Conservation (phyloP, 345 rosid species). For the Citropsis articulata region DNA sequence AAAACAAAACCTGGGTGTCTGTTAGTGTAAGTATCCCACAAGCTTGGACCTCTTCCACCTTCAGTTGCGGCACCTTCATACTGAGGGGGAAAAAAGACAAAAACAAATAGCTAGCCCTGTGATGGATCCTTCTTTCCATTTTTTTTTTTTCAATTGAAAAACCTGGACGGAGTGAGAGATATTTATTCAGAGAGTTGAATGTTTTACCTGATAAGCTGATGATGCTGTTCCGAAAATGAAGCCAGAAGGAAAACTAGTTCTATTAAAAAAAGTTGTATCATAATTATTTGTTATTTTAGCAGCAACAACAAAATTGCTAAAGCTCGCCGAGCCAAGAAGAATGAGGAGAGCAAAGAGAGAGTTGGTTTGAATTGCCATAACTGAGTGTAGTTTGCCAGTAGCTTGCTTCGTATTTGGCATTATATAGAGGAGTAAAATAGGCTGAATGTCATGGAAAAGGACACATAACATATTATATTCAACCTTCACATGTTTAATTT, state of each 20-base stretch:
- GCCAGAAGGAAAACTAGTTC: slow-evolving; percentile 30
- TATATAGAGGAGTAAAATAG: background rate
- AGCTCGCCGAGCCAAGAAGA: background rate
- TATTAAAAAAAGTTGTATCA: slow-evolving; percentile 12
- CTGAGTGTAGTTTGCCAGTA: background rate
- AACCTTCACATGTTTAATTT: background rate
- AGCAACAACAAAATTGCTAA: background rate
- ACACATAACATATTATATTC: background rate
- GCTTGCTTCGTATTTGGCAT: background rate
- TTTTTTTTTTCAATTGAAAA: background rate
- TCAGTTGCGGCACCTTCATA: slow-evolving; percentile 38
- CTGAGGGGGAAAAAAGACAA: slow-evolving; percentile 17
- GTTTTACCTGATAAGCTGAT: slow-evolving; percentile 34
- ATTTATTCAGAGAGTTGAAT: background rate
- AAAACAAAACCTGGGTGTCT: slow-evolving; percentile 35
- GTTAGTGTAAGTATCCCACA: slow-evolving; percentile 47
- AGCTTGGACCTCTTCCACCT: slow-evolving; percentile 31
- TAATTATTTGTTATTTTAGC: background rate
- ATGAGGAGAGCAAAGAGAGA: background rate
- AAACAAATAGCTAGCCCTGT: background rate
- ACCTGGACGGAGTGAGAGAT: background rate
- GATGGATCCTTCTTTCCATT: no score
- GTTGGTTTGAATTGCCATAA: background rate
- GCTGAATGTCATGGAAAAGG: background rate
- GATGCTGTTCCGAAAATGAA: slow-evolving; percentile 51